A percentile compares a stretch with the other conserved stretches of the same genome.
phyloP scores from a whole-genome alignment of 2,329 filamentous ascomycete species.

The Sclerotinia sclerotiorum region DNA sequence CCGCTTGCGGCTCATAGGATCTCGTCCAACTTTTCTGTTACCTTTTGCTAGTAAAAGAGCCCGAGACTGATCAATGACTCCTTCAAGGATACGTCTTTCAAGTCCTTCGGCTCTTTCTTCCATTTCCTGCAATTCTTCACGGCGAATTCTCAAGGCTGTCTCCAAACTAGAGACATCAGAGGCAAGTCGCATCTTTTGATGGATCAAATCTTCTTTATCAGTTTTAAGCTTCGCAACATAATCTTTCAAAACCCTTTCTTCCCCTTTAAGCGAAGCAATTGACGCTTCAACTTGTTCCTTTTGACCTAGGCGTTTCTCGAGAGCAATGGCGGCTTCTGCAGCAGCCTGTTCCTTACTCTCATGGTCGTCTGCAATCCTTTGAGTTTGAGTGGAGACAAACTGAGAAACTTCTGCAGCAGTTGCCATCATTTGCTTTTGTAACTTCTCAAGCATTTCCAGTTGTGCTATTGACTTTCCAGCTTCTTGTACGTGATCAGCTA shows the following conservation, averaged over 20 bases:
- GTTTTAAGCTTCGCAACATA: slow-evolving; percentile 50
- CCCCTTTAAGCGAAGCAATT: slow-evolving; percentile 51
- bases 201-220: slow-evolving; percentile 73
- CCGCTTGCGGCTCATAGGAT: slow-evolving; percentile 53
- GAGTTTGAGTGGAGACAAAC: slow-evolving; percentile 76
- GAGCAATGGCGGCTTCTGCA: slow-evolving; percentile 74
- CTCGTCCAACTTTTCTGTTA: slow-evolving; percentile 40
- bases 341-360: slow-evolving; percentile 77
- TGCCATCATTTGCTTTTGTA: slow-evolving; percentile 81
- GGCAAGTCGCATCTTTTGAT: slow-evolving; percentile 75
- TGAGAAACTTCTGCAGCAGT: slow-evolving; percentile 82
- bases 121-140: slow-evolving; percentile 89
- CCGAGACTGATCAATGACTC: slow-evolving; percentile 93
- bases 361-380: slow-evolving; percentile 72
- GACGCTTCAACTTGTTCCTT: slow-evolving; percentile 61
- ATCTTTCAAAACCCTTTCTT: slow-evolving; percentile 62
- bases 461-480: slow-evolving; percentile 71
- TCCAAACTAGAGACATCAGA: slow-evolving; percentile 90
- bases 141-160: slow-evolving; percentile 82
- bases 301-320: slow-evolving; percentile 72
- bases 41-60: slow-evolving; percentile 77
- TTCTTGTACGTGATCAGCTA: slow-evolving; percentile 64
- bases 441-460: slow-evolving; percentile 80
- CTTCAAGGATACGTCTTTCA: slow-evolving; percentile 89
- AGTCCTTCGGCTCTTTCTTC: slow-evolving; percentile 83